phyloP scores from a whole-genome alignment of 2,329 filamentous ascomycete genomes.

The Byssochlamys sp. region DNA sequence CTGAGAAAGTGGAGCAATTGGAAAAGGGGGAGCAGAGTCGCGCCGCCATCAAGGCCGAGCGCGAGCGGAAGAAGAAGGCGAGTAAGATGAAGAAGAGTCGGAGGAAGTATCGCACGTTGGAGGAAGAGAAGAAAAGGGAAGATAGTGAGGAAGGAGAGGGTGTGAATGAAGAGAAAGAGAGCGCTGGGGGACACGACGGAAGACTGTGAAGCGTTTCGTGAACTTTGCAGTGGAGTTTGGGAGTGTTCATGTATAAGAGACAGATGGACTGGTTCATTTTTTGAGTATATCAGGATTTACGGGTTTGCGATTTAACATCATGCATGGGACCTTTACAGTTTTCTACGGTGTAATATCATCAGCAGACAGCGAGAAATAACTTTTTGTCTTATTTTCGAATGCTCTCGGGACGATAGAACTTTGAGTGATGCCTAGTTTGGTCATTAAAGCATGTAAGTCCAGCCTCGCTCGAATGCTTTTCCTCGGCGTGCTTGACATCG shows the following conservation, averaged over 20 bases:
- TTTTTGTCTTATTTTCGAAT: neutral
- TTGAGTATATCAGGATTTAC: neutral
- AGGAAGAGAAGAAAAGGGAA: constrained; percentile 15
- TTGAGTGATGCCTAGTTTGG: neutral
- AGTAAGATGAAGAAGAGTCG: constrained; percentile 36
- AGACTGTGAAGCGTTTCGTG: neutral
- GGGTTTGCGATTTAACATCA: neutral
- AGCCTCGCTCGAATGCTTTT: neutral
- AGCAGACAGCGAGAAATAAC: neutral
- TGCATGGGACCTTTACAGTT: no score
- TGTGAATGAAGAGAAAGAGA: constrained; percentile 2
- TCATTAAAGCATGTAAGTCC: neutral
- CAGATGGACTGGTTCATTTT: neutral
- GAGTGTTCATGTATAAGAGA: neutral
- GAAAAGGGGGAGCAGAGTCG: constrained; percentile 67
- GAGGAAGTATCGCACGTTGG: constrained; percentile 35
- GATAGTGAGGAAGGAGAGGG: constrained; percentile 5
- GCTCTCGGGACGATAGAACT: neutral
- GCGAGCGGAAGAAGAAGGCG: constrained; percentile 57
- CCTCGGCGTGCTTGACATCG: neutral
- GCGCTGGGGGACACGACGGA: neutral
- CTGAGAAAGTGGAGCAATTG: constrained; percentile 64
- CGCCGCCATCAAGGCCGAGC: constrained; percentile 66
- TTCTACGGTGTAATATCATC: neutral
- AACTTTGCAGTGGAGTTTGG: neutral